These are phyloP conservation scores for Salix caprea DNA, from an alignment of 345 rosid species.

Conservation along the genomic window DNA sequence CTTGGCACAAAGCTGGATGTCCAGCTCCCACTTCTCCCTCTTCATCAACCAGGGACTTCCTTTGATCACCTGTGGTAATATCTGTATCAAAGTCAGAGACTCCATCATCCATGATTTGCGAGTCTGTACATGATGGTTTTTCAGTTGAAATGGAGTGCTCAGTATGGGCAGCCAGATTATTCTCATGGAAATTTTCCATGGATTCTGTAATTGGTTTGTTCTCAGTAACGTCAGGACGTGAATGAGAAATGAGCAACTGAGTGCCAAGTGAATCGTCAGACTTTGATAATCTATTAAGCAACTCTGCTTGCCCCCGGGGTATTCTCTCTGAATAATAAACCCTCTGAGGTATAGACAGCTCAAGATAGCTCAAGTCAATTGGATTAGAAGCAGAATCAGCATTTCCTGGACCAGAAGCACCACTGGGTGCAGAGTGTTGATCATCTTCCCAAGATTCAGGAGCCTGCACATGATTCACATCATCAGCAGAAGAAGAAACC, in stretches of 20 bases:
- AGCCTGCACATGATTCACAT: constrained; percentile 33
- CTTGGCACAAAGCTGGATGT: constrained; percentile 28
- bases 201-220: constrained; percentile 39
- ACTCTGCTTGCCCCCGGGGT: constrained; percentile 62
- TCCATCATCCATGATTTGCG: constrained; percentile 37
- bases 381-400: constrained; percentile 45
- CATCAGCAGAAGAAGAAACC: constrained; percentile 38
- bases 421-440: constrained; percentile 35
- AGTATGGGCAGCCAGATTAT: constrained; percentile 40
- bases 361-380: constrained; percentile 47
- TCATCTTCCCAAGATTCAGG: constrained; percentile 44
- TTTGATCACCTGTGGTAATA: constrained; percentile 11
- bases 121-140: constrained; percentile 22
- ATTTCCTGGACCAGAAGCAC: constrained; percentile 33
- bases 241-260: constrained; percentile 53
- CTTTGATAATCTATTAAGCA: constrained; percentile 63
- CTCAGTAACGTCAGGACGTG: constrained; percentile 40
- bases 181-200: constrained; percentile 37
- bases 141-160: constrained; percentile 36
- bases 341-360: constrained; percentile 47
- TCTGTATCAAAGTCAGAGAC: constrained; percentile 21
- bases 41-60: constrained; percentile 15
- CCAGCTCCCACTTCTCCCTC: constrained; percentile 27
- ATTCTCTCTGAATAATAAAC: constrained; percentile 67
- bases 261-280: constrained; percentile 70